Evolutionary conservation across 2,329 filamentous ascomycete genomes (phyloP), one percentile per base, ranked within the genome.

Genomic region (Elsinoe australis): DNA sequence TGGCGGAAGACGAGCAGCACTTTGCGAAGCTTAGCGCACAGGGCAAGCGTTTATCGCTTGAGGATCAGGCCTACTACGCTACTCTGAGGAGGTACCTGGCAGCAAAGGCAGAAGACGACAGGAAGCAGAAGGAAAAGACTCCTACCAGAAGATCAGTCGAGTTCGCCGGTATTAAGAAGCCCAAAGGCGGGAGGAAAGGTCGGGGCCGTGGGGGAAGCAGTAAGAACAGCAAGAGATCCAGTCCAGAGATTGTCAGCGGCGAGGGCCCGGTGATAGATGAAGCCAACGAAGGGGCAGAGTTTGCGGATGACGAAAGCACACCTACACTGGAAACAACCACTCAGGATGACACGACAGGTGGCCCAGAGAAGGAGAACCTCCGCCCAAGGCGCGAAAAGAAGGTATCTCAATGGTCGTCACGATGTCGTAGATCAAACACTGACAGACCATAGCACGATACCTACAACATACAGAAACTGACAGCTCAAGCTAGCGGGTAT

Each of bases 1-100:
- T 44, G 12, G 39, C 29, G 2, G 39, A 17, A 3, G 39, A 44
- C 15, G 7, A 18, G 14, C 14, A 9, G 4, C n/a, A 4, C 1
- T 32, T 44, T 6, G 15, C 39, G 4, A 19, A 32, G 7, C n/a
- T 12, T 14, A 26, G 9, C 17, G 14, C 14, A 9, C 3, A 10
- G 3, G 14, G 39, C 2, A 2, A 17, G 32, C 10, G 17, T 5
- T 12, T 44, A 18, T 32, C 22, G 9, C 22, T 44, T 5, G 39
- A 44, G 21, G 39, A 44, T 12, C 24, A 32, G 14, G 26, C 26
- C 6, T 44, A 44, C 17, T 44, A 31, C 17, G 39, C 39, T 2
- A 12, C 5, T 12, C 28, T 44, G 14, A 24, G 28, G 24, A 7
- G 29, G 7, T 26, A 21, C 12, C 28, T 44, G 7, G 26, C 26